Conservation (phyloP, 257 asterid genomes). For the Gardenia jasminoides region DNA sequence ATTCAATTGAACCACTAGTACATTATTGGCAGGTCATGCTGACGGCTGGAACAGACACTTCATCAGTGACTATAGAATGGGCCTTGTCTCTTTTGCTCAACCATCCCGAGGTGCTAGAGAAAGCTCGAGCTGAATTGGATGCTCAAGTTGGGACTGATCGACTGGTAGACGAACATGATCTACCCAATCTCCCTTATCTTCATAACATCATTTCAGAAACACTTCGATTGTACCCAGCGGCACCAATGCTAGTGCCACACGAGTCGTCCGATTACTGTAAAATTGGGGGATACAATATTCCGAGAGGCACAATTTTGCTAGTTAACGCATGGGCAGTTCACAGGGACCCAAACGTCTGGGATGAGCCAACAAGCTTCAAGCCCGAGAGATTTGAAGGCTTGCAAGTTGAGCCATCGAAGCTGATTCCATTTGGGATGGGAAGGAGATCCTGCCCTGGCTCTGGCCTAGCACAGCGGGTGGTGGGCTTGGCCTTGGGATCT, state of each 20-base stretch:
- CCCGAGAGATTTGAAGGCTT: slow-evolving; percentile 33
- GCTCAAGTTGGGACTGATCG: no score
- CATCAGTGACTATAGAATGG: no score
- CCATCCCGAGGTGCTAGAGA: no score
- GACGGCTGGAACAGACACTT: no score
- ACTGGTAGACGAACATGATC: no score
- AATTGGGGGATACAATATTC: slow-evolving; percentile 21
- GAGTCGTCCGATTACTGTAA: slow-evolving; percentile 31
- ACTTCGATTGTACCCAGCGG: slow-evolving; percentile 33
- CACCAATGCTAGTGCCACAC: slow-evolving; percentile 35
- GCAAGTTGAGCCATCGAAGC: slow-evolving; percentile 2
- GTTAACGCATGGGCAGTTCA: slow-evolving; percentile 44
- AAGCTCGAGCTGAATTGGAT: no score
- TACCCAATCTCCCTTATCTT: not conserved
- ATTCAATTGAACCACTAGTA: no score
- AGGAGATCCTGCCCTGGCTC: no score
- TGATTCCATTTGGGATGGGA: slow-evolving; percentile 16
- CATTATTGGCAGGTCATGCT: no score
- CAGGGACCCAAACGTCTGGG: slow-evolving; percentile 25
- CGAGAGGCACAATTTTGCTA: slow-evolving; percentile 25
- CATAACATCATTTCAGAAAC: slow-evolving; percentile 38
- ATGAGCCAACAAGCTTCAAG: slow-evolving; percentile 23
- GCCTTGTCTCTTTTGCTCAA: no score
- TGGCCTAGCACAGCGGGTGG: no score
- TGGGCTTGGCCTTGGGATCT: no score